A percentile compares a stretch with the other conserved stretches of the same genome.
Evolutionary conservation across 331 rosid species (phyloP).

Genomic region (Dryas integrifolia): DNA sequence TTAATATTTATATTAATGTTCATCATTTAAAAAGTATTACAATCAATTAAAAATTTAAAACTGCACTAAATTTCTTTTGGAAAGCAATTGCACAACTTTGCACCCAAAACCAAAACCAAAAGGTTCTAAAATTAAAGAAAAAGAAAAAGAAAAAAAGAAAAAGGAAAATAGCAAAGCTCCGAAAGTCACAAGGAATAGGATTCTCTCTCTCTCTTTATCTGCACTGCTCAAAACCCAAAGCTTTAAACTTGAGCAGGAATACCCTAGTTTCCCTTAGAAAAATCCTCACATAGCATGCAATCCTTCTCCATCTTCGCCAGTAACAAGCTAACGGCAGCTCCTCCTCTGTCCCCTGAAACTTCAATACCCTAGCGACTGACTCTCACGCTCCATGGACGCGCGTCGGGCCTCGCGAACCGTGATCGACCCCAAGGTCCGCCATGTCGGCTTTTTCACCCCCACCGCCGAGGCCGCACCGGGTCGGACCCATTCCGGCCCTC

Average conservation of each 20-base stretch:
- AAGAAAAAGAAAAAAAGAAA: background rate
- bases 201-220: background rate
- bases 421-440: conserved; percentile 74
- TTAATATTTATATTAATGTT: no score
- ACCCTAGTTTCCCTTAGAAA: background rate
- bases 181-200: background rate
- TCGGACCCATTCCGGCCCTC: conserved; percentile 30
- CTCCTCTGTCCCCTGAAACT: background rate
- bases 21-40: no score
- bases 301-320: background rate
- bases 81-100: no score
- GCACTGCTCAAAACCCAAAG: conserved; percentile 1
- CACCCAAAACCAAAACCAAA: no score
- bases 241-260: conserved; percentile 11
- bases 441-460: conserved; percentile 65
- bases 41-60: no score
- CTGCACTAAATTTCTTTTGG: no score
- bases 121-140: no score
- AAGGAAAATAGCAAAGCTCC: background rate
- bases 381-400: conserved; percentile 50
- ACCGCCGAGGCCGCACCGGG: conserved; percentile 27
- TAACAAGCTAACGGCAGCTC: background rate
- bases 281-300: conserved; percentile 2
- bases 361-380: conserved; percentile 13
- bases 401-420: conserved; percentile 50